These are phyloP conservation scores for Neurospora tetraspora DNA, from an alignment of 495 filamentous ascomycete species.

Conservation along the genomic window DNA sequence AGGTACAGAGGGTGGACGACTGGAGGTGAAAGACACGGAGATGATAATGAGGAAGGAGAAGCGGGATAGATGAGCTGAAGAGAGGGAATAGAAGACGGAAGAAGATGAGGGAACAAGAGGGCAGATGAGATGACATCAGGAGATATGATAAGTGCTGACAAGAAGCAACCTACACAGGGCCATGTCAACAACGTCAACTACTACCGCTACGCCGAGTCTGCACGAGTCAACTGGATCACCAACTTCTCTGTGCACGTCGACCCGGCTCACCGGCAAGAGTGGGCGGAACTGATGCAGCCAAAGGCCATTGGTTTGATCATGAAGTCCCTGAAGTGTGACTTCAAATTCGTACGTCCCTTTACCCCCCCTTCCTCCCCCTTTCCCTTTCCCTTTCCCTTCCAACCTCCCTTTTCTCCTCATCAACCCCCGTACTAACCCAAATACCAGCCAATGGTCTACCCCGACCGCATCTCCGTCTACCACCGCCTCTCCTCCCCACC, in stretches of 20 bases:
- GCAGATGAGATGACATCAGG: background rate
- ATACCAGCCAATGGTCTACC: constrained; percentile 72
- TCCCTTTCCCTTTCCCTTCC: background rate
- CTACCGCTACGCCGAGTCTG: constrained; percentile 75
- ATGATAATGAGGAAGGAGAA: too few species aligned
- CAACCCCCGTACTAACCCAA: background rate
- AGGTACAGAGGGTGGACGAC: too few species aligned
- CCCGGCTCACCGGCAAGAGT: constrained; percentile 50
- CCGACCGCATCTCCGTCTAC: constrained; percentile 79
- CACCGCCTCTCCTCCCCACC: constrained; percentile 59
- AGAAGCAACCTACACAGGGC: constrained; percentile 27
- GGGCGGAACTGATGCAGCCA: constrained; percentile 61
- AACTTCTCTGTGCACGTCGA: constrained; percentile 67
- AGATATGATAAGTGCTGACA: background rate
- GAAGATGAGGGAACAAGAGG: background rate
- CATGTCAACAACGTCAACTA: constrained; percentile 90
- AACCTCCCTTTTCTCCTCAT: background rate
- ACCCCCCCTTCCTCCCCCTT: background rate
- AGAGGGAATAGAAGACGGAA: too few species aligned
- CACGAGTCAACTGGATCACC: constrained; percentile 70
- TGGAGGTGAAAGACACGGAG: too few species aligned
- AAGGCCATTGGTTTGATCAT: constrained; percentile 66
- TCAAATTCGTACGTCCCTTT: constrained; percentile 66
- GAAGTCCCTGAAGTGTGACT: constrained; percentile 71
- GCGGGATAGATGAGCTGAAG: too few species aligned